Conservation (phyloP, 805 yeast genomes). For the Saturnispora dispora region DNA sequence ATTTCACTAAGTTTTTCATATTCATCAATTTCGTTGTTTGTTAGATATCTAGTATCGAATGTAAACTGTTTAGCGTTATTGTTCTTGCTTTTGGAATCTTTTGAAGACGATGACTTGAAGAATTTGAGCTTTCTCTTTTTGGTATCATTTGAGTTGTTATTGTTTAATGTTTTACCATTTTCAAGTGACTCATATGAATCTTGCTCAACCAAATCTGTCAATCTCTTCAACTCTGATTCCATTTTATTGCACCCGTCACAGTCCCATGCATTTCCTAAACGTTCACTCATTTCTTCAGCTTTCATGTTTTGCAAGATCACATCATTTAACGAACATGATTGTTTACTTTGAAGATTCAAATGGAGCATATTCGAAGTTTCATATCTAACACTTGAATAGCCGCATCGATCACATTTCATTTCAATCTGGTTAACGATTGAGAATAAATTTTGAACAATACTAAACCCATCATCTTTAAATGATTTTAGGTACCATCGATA, state of each 20-base stretch:
- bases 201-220: slow-evolving; percentile 7
- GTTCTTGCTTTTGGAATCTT: slow-evolving; percentile 9
- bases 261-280: slow-evolving; percentile 71
- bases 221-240: slow-evolving; percentile 11
- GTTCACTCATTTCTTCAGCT: slow-evolving; percentile 53
- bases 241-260: slow-evolving; percentile 59
- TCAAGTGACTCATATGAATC: background rate
- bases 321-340: slow-evolving; percentile 37
- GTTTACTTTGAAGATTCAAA: slow-evolving; percentile 20
- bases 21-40: slow-evolving; percentile 16
- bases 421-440: slow-evolving; percentile 68
- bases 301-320: slow-evolving; percentile 53
- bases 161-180: background rate
- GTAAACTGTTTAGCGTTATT: background rate
- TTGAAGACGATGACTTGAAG: slow-evolving; percentile 9
- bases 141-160: slow-evolving; percentile 19
- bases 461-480: slow-evolving; percentile 47
- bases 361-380: slow-evolving; percentile 27
- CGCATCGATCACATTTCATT: slow-evolving; percentile 57
- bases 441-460: slow-evolving; percentile 57
- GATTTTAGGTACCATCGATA: slow-evolving; percentile 45
- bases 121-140: slow-evolving; percentile 14
- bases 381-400: slow-evolving; percentile 48
- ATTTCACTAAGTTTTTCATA: slow-evolving; percentile 15
- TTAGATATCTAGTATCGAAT: slow-evolving; percentile 11